A percentile compares a stretch with the other conserved stretches of the same genome.
These are phyloP conservation scores for Lichtheimia ornata DNA, from an alignment of 371 early-diverging fungal genomes.

Conservation along the genomic window DNA sequence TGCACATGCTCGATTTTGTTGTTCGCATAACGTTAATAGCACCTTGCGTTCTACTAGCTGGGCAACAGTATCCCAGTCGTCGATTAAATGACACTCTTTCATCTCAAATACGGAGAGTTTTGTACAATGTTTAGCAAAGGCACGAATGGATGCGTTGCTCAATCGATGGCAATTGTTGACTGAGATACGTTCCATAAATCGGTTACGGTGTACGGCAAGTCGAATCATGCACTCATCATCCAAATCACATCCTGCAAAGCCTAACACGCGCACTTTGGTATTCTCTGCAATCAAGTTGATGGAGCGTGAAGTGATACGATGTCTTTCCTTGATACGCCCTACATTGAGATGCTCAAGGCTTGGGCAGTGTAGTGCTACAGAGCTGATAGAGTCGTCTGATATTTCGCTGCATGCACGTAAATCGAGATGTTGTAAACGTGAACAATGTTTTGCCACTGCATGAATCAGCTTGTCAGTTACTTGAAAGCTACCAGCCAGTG, in stretches of 20 bases:
- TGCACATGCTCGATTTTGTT: conserved; percentile 42
- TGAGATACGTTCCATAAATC: conserved; percentile 54
- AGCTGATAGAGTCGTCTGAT: conserved; percentile 48
- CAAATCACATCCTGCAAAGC: conserved; percentile 61
- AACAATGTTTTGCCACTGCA: conserved; percentile 45
- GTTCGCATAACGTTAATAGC: conserved; percentile 44
- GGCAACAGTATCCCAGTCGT: conserved; percentile 45
- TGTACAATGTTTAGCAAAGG: conserved; percentile 48
- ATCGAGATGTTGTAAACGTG: conserved; percentile 51
- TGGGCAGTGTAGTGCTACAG: conserved; percentile 49
- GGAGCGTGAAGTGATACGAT: conserved; percentile 51
- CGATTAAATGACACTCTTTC: conserved; percentile 55
- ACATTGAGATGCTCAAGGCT: conserved; percentile 56
- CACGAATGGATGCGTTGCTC: conserved; percentile 51
- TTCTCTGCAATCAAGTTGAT: conserved; percentile 53
- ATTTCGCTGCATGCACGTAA: conserved; percentile 59
- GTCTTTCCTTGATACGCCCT: conserved; percentile 56
- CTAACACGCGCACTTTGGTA: conserved; percentile 52
- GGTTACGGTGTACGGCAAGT: conserved; percentile 48
- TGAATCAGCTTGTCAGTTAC: conserved; percentile 54
- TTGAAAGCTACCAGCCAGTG: conserved; percentile 59
- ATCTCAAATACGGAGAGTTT: conserved; percentile 62
- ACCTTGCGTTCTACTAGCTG: conserved; percentile 41
- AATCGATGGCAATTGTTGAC: conserved; percentile 60
- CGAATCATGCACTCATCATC: conserved; percentile 56